Percentiles rank a stretch among this genome's conserved stretches.
These are phyloP conservation scores for Lasiodiplodia citricola DNA, from an alignment of 2,329 filamentous ascomycete species.

Conservation along the genomic window DNA sequence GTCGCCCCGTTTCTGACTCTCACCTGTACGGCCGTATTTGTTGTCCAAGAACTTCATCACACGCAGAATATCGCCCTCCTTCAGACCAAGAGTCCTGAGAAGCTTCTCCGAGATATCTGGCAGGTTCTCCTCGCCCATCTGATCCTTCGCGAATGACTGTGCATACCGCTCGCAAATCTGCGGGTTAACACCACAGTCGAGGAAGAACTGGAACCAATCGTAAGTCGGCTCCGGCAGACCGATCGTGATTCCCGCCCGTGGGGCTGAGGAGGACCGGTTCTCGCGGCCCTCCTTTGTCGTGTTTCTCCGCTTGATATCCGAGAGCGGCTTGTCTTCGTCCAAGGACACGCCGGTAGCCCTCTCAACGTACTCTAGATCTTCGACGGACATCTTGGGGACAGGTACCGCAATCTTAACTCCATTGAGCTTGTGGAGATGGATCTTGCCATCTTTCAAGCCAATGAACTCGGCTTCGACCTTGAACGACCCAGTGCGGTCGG, in stretches of 20 bases:
- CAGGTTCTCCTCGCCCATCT: conserved; percentile 93
- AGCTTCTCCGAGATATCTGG: conserved; percentile 86
- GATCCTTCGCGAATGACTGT: conserved; percentile 85
- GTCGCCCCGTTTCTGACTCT: conserved; percentile 60
- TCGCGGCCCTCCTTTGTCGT: conserved; percentile 36
- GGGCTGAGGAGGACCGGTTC: conserved; percentile 53
- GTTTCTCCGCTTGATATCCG: conserved; percentile 70
- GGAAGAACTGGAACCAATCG: conserved; percentile 99
- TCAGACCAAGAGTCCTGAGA: conserved; percentile 85
- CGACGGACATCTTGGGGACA: conserved; percentile 90
- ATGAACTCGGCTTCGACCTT: conserved; percentile 97
- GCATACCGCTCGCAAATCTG: conserved; percentile 94
- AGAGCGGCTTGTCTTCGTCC: conserved; percentile 89
- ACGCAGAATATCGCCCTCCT: conserved; percentile 94
- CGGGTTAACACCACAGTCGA: conserved; percentile 87
- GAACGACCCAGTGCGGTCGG: conserved; percentile 92
- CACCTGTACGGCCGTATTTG: conserved; percentile 71
- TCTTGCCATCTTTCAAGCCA: conserved; percentile 91
- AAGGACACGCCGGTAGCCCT: conserved; percentile 83
- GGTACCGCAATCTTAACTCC: conserved; percentile 98
- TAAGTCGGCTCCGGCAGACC: conserved; percentile 73
- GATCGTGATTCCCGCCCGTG: conserved; percentile 64
- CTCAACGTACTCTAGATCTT: conserved; percentile 96
- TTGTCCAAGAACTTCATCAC: conserved; percentile 88
- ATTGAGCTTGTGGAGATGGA: conserved; percentile 97